Conservation (phyloP, 2,329 filamentous ascomycete species). For the Endoconidiophora laricicola region DNA sequence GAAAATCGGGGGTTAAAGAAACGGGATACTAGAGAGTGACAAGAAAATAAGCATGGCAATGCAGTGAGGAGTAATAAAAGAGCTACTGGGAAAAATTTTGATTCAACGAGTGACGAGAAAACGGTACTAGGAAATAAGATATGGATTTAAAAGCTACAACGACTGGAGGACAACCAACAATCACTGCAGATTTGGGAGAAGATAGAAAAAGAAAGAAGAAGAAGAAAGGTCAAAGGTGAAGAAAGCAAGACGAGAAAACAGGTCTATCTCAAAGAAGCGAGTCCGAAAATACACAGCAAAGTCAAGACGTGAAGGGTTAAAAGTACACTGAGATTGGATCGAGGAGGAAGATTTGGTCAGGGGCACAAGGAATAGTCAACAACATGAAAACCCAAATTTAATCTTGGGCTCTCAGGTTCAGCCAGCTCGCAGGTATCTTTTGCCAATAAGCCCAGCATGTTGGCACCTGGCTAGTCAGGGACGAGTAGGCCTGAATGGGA, state of each 20-base stretch:
- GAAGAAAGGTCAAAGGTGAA: slow-evolving; percentile 5
- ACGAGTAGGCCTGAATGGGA: slow-evolving; percentile 4
- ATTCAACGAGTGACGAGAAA: not conserved
- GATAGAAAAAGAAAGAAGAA: slow-evolving; percentile 8
- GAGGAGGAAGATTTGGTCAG: slow-evolving; percentile 4
- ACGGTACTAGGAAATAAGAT: not conserved
- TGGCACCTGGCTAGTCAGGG: slow-evolving; percentile 6
- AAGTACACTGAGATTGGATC: not conserved
- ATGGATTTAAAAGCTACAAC: not conserved
- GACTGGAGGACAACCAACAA: not conserved
- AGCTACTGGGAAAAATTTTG: not conserved
- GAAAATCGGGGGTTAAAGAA: not conserved
- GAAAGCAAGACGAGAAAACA: not conserved
- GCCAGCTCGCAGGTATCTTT: not conserved
- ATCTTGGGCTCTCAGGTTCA: not conserved
- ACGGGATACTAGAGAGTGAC: no score
- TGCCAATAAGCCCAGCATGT: not conserved
- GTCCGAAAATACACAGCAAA: not conserved
- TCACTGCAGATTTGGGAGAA: slow-evolving; percentile 2
- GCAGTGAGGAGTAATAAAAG: no score
- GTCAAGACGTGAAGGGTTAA: not conserved
- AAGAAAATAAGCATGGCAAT: no score
- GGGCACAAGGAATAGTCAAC: slow-evolving; percentile 1
- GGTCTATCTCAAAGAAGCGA: not conserved
- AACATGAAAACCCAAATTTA: not conserved